Evolutionary conservation across 2,329 filamentous ascomycete species (phyloP), one percentile per base, ranked within the genome.

Genomic region (Laburnicola sp.): DNA sequence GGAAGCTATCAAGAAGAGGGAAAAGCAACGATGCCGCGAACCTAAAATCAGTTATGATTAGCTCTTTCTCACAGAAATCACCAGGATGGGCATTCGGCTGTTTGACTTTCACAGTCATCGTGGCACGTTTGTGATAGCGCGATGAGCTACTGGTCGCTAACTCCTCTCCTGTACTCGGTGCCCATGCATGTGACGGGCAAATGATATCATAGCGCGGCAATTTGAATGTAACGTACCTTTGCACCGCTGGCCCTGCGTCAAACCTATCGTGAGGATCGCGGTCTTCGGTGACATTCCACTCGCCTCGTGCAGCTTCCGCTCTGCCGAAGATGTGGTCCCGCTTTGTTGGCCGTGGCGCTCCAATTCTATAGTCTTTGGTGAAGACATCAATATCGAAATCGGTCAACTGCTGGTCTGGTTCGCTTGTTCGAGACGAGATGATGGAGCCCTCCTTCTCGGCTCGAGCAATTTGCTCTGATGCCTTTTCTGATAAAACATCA

Each of bases 1-100:
- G 94, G 67, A 89, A 97, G 69, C 91, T 96, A 66, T 94, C 86
- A 30, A 96, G 80, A 26, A 92, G 67, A 1, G 93, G 91, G 65
- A 91, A 94, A 1, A 81, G 76, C 6, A 93, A 78, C 2, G 74
- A 54, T 36, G 74, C 74, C 39, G 78, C 74, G 62, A 82, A 85
- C 53, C 79, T 82, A 49, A 26, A 31, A 31, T 65, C 57, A 67
- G 62, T 58, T 37, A 48, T 36, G 23, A 38, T 60, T 54, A 58
- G 58, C 51, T 45, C 26, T 26, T 32, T 48, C 45, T 46, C 32
- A 40, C 45, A 34, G 36, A 39, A 27, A 30, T 2, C 23, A 26
- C 2, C n/a, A 22, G 26, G n/a, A 27, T 23, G 28, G 22, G 28
- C 26, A 40, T 26, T 37, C 26, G 28, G 27, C 11, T 40, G 28